These are phyloP conservation scores for Diaporthe helianthi DNA, from an alignment of 2,329 filamentous ascomycete genomes.

Conservation along the genomic window DNA sequence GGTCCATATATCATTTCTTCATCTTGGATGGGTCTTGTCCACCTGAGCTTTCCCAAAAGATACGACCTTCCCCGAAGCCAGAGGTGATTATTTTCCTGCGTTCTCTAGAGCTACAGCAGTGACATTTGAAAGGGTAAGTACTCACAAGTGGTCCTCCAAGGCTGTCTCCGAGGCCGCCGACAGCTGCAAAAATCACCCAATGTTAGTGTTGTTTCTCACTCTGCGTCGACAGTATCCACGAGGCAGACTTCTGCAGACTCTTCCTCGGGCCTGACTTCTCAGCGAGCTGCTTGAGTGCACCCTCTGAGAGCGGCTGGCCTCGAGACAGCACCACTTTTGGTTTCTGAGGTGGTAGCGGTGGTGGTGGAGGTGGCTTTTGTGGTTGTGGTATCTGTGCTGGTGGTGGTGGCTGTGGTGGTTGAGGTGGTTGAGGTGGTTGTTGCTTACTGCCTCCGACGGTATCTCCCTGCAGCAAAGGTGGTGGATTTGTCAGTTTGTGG, in stretches of 20 bases:
- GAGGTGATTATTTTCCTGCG: not conserved
- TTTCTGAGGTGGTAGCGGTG: not conserved
- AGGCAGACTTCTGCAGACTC: slow-evolving; percentile 27
- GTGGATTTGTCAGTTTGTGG: not conserved
- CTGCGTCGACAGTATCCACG: slow-evolving; percentile 24
- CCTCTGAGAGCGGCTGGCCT: slow-evolving; percentile 29
- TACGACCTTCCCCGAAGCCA: not conserved
- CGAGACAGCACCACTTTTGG: slow-evolving; percentile 25
- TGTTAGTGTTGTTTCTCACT: slow-evolving; percentile 26
- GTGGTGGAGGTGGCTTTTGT: not conserved
- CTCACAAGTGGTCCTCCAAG: slow-evolving; percentile 33
- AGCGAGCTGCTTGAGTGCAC: slow-evolving; percentile 9
- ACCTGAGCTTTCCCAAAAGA: too few relatives aligned
- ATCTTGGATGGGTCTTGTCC: not conserved
- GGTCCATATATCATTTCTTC: not conserved
- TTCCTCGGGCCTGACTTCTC: slow-evolving; percentile 24
- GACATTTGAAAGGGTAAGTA: not conserved
- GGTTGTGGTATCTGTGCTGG: not conserved
- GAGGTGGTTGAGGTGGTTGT: slow-evolving; percentile 5
- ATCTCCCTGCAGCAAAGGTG: slow-evolving; percentile 23
- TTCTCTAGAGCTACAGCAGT: too few relatives aligned
- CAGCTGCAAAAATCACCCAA: slow-evolving; percentile 22
- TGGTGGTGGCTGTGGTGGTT: not conserved
- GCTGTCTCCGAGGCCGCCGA: slow-evolving; percentile 32
- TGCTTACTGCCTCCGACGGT: slow-evolving; percentile 33